Base-by-base conservation (phyloP, 371 early-diverging fungal genomes). In the Mortierella sp. region DNA sequence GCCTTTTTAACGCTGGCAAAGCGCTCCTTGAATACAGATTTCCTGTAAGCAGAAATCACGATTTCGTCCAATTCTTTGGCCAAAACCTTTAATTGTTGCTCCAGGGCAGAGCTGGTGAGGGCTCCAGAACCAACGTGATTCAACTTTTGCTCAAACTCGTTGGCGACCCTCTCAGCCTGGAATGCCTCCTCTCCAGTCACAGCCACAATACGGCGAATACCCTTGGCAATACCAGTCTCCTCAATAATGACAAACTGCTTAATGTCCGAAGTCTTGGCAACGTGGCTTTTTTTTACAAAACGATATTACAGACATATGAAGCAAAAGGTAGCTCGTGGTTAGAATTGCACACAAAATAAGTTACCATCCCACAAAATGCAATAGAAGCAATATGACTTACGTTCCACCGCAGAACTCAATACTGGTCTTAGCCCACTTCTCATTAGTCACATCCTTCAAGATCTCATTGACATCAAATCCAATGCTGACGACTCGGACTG, bases 401-500 rank as follows among this genome's bases (percentile, higher is more conserved):
- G 99, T 99, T 75, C 99, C 99, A 83, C 99, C 99, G 85, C 99
- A 99, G 84, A 99, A 95, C 86, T 99, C 99, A 62, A 97, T 89
- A 57, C 96, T 95, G 74, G 91, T 88, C 40, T 88, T 85, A 8
- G 85, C 83, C 96, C 97, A 98, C 64, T 92, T 88, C 45, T 89
- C 88, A 75, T 97, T 95, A 42, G 88, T 75, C 1, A 95, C 93
- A 79, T 97, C 91, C 64, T 90, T 85, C 34, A 96, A 86, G 55
- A 99, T 88, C 51, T 96, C 96, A 72, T 96, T 95, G 26, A 98
- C 89, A 72, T 93, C 91, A 70, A 90, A 91, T 29, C 98, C 96
- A 77, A 99, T 90, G 12, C 97, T 93, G 12, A 98, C 96, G 4
- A 98, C 97, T 61, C 97, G 93, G 23, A 97, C 97, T 17, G 98